A percentile compares a stretch with the other conserved stretches of the same genome.
Evolutionary conservation across 2,329 filamentous ascomycete genomes (phyloP).

Genomic region (Penicillium sp.): DNA sequence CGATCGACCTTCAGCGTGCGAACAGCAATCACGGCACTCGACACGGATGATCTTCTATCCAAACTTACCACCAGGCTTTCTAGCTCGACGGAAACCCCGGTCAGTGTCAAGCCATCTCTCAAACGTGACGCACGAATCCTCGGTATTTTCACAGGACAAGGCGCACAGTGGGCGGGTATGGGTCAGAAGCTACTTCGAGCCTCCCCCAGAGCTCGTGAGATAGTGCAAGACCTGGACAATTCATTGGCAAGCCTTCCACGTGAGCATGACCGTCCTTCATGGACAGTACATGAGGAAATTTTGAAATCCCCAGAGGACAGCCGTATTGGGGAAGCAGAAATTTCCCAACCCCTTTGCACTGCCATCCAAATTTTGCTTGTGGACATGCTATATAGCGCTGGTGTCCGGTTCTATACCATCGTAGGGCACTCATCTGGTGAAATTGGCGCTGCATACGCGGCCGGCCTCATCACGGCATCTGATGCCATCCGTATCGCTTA

Average conservation of each 20-base stretch:
- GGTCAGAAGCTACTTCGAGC: not conserved
- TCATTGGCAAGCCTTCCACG: no score
- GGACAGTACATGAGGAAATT: not conserved
- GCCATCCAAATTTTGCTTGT: not conserved
- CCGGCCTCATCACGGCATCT: not conserved
- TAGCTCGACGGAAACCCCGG: no score
- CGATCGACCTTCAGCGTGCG: no score
- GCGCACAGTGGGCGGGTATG: not conserved
- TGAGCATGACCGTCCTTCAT: not conserved
- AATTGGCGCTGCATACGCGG: not conserved
- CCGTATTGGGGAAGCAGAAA: not conserved
- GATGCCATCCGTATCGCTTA: not conserved
- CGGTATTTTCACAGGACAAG: not conserved
- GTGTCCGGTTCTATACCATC: not conserved
- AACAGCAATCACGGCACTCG: no score
- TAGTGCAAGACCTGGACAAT: no score
- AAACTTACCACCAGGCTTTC: no score
- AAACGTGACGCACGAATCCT: no score
- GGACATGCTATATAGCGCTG: not conserved
- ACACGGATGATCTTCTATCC: no score
- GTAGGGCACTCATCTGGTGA: not conserved
- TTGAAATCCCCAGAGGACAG: not conserved
- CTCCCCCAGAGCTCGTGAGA: no score
- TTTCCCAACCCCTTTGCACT: no score
- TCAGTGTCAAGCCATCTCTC: no score